Base-by-base conservation (phyloP, 2,329 filamentous ascomycete genomes). In the Monosporascus cannonballus region DNA sequence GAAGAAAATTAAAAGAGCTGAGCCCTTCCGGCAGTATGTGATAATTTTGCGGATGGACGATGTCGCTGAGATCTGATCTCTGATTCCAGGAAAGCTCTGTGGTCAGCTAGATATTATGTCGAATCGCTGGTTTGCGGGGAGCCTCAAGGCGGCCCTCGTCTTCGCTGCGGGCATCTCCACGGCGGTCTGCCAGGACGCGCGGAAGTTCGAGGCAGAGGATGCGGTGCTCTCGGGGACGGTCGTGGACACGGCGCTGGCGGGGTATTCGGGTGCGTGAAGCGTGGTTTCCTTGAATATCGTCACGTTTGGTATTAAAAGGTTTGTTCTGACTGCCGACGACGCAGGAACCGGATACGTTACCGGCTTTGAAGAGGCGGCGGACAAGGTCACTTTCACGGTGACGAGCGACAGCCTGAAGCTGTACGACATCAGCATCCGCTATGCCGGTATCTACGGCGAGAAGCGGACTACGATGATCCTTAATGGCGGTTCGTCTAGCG, bases 321-420 rank as follows among this genome's bases (percentile, higher is more conserved):
- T 41, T 42, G 22, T 36, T 7, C 17, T 51, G 17, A 45, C 17
- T 41, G n/a, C 41, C 17, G 48, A 1, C 24, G 11, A 38, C 39
- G 48, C 47, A 75, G 74, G 74, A 15, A 71, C 69, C 17, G 75
- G 75, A 20, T 78, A 77, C 53, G 72, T 77, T 15, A 71, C 72
- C 38, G 70, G 73, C 36, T 77, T 78, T 58, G 73, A 76, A 38
- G 64, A 66, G 4, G 57, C 61, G 6, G 59, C 63, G 4, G 75
- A 77, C 61, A 71, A 71, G 56, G 64, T 78, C 51, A 74, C 68
- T 17, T 76, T 78, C 61, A 71, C 61, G 18, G 56, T 77, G 38
- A 64, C 64, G 49, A 68, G 67, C 52, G 61, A 59, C 20, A 59
- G 57, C 0, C 58, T 66, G 11, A 65, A 64, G 39, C 67, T 78